A percentile compares a stretch with the other conserved stretches of the same genome.
Evolutionary conservation across 2,329 filamentous ascomycete genomes (phyloP).

Genomic region (Fusarium dimerum): DNA sequence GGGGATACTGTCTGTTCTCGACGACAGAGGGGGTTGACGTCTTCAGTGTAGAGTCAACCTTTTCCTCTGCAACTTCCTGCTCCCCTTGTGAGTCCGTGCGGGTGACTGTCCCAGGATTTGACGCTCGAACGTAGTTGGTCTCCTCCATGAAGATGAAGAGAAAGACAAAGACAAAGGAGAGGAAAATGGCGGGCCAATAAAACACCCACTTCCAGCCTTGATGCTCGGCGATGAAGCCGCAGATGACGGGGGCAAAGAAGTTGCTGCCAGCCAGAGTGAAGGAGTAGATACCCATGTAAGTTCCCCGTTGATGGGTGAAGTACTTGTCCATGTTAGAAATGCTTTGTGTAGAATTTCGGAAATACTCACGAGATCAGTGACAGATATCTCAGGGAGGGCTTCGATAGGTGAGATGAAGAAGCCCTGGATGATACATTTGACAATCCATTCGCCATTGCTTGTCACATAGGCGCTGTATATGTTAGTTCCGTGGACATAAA

Average conservation of each 20-base stretch:
- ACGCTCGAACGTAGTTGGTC: constrained; percentile 50
- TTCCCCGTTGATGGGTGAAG: constrained; percentile 45
- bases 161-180: constrained; percentile 36
- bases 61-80: constrained; percentile 5
- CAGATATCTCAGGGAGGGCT: constrained; percentile 45
- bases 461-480: constrained; percentile 35
- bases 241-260: constrained; percentile 47
- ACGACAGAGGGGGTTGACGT: neutral
- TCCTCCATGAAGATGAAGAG: constrained; percentile 62
- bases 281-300: constrained; percentile 45
- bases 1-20: constrained; percentile 7
- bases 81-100: neutral
- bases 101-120: neutral
- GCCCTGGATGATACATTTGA: constrained; percentile 44
- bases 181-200: constrained; percentile 44
- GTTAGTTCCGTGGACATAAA: neutral
- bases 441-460: constrained; percentile 46
- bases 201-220: constrained; percentile 45
- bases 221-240: constrained; percentile 45
- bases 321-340: constrained; percentile 22
- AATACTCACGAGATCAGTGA: constrained; percentile 39
- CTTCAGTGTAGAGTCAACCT: neutral
- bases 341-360: fast-evolving
- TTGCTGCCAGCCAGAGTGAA: constrained; percentile 42
- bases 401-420: constrained; percentile 48